Evolutionary conservation across 75 land plant species (phyloP), one percentile per base, ranked within the genome.

Genomic region (Sequoiadendron giganteum): DNA sequence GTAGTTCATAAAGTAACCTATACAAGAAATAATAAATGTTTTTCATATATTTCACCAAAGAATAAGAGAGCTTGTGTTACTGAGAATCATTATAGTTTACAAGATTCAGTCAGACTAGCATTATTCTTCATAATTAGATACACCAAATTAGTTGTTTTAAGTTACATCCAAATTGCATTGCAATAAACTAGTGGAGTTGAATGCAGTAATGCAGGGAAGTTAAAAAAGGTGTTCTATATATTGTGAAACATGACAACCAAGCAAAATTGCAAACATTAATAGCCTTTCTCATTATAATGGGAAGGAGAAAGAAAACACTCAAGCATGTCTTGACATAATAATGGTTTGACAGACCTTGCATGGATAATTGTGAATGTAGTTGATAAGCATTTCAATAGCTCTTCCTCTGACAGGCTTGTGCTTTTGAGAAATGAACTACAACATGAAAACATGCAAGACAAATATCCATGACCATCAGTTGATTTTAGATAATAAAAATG

Each of bases 341-440:
- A 43, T 3, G 32, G 40, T 30, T 36, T 40, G 84, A 42, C 42
- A 39, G 36, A 95, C 96, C 98, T 95, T 91, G 93, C 95, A 93
- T 55, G 98, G 96, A 40, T 77, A 87, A 32, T 81, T 92, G 18
- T 91, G 91, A 19, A 96, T 85, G 85, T 94, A 94, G 54, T 93
- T 87, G 87, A 96, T 43, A 45, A 96, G 87, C 86, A 92, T 82
- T 83, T 92, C 89, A 55, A 88, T 80, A 86, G 91, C 85, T 40
- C 92, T 94, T 77, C 98, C 97, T 68, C 98, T 93, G 86, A 95
- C 87, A 54, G 97, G 97, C 86, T 90, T 93, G 13, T 95, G 91
- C 87, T 91, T 94, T 87, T 96, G 98, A n/a, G 95, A 94, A 47
- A 94, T 88, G 80, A 96, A 96, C 95, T 96, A 92, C 79, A 16